A percentile compares a stretch with the other conserved stretches of the same genome.
Evolutionary conservation across 1,284 basidiomycete species (phyloP).

Genomic region (Macrocystidia cucumis): DNA sequence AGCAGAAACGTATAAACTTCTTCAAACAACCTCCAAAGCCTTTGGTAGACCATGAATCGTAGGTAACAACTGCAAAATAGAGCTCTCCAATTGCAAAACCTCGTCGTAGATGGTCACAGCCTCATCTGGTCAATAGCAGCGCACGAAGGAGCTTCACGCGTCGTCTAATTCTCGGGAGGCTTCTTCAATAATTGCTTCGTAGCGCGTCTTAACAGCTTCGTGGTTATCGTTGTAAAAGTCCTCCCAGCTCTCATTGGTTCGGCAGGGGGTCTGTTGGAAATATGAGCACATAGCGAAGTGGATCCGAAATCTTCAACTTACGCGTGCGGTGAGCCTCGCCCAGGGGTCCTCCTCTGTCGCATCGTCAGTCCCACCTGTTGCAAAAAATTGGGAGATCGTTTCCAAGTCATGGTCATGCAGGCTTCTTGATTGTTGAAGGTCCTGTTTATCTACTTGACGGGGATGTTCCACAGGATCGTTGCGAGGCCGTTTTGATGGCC

Average conservation of each 20-base stretch:
- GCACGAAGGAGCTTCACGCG: neutral
- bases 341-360: constrained; percentile 36
- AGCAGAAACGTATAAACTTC: constrained; percentile 63
- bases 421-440: constrained; percentile 1
- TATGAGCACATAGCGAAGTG: constrained; percentile 6
- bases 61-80: constrained; percentile 8
- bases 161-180: constrained; percentile 4
- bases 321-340: constrained; percentile 28
- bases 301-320: constrained; percentile 13
- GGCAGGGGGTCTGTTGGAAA: constrained; percentile 33
- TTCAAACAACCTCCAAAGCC: constrained; percentile 52
- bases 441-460: too few species aligned
- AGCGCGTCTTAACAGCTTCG: constrained; percentile 32
- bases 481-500: too few species aligned
- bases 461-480: too few species aligned
- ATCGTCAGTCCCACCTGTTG: constrained; percentile 27
- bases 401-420: constrained; percentile 31
- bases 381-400: constrained; percentile 43
- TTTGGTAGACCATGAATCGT: constrained; percentile 19
- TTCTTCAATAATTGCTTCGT: constrained; percentile 13
- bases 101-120: neutral
- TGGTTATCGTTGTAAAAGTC: constrained; percentile 44
- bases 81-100: neutral
- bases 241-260: constrained; percentile 42
- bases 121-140: too few species aligned